Evolutionary conservation across 495 filamentous ascomycete species (phyloP).

Genomic region (Aspergillus ellipticus): DNA sequence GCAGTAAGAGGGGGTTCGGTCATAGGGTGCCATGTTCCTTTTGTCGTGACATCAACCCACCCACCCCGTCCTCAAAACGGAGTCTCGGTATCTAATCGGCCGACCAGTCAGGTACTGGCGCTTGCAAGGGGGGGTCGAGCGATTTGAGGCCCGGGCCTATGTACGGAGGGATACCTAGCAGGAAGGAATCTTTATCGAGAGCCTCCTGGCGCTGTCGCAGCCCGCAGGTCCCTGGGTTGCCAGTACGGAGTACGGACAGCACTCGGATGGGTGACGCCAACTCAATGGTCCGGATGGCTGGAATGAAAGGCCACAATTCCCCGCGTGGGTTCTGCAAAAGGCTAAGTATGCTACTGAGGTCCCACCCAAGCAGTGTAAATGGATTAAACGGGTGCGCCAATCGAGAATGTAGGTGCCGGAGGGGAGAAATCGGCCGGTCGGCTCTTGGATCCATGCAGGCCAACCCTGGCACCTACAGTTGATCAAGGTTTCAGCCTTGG

Average conservation of each 20-base stretch:
- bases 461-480: background rate
- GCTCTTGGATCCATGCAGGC: constrained; percentile 1
- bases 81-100: background rate
- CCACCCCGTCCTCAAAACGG: too few relatives aligned
- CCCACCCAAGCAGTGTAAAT: background rate
- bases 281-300: constrained; percentile 15
- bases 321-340: constrained; percentile 14
- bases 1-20: background rate
- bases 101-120: background rate
- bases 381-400: background rate
- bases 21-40: background rate
- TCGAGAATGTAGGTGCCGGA: background rate
- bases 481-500: background rate
- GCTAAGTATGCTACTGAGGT: background rate
- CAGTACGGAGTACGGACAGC: background rate
- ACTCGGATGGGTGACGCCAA: constrained; percentile 19
- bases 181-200: background rate
- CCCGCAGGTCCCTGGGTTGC: background rate
- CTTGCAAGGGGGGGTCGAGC: background rate
- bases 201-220: background rate
- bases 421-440: background rate
- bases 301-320: constrained; percentile 22
- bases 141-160: background rate
- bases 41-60: constrained; percentile 7
- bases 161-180: background rate